Percentiles rank a stretch among this genome's conserved stretches.
These are phyloP conservation scores for Diplodia corticola DNA, from an alignment of 2,329 filamentous ascomycete genomes.

Conservation along the genomic window DNA sequence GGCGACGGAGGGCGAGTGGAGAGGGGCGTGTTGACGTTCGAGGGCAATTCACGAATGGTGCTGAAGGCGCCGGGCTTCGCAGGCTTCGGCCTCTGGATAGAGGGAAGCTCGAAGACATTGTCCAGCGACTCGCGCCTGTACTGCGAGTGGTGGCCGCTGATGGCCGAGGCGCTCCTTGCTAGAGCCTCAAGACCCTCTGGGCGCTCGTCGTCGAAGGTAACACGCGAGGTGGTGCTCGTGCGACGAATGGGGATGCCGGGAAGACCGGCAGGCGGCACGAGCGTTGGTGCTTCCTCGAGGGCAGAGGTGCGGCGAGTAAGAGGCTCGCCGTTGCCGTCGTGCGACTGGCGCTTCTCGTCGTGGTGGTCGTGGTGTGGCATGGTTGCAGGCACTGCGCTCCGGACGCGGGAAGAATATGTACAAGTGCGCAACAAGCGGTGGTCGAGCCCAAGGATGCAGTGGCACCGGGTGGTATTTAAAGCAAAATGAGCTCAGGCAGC, in stretches of 20 bases:
- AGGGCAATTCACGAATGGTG: slow-evolving; percentile 22
- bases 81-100: slow-evolving; percentile 15
- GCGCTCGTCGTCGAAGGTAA: slow-evolving; percentile 5
- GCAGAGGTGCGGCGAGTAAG: slow-evolving; percentile 21
- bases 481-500: not conserved
- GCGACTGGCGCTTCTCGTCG: not conserved
- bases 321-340: slow-evolving; percentile 20
- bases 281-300: slow-evolving; percentile 18
- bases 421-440: not conserved
- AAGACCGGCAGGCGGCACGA: slow-evolving; percentile 20
- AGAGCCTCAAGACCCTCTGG: slow-evolving; percentile 14
- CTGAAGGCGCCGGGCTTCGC: slow-evolving; percentile 21
- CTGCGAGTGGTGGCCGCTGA: slow-evolving; percentile 22
- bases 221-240: slow-evolving; percentile 18
- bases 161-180: slow-evolving; percentile 15
- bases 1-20: slow-evolving; percentile 21
- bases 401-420: not conserved
- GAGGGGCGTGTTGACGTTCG: slow-evolving; percentile 18
- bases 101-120: slow-evolving; percentile 16
- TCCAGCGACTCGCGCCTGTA: slow-evolving; percentile 13
- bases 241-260: slow-evolving; percentile 18
- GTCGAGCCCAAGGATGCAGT: no score
- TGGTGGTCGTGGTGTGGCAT: slow-evolving; percentile 13
- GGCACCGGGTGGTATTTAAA: not conserved
- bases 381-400: not conserved